Percentiles rank a stretch among this genome's conserved stretches.
Evolutionary conservation across 1,139 yeast species (phyloP).

Genomic region (Protomyces pachydermus): DNA sequence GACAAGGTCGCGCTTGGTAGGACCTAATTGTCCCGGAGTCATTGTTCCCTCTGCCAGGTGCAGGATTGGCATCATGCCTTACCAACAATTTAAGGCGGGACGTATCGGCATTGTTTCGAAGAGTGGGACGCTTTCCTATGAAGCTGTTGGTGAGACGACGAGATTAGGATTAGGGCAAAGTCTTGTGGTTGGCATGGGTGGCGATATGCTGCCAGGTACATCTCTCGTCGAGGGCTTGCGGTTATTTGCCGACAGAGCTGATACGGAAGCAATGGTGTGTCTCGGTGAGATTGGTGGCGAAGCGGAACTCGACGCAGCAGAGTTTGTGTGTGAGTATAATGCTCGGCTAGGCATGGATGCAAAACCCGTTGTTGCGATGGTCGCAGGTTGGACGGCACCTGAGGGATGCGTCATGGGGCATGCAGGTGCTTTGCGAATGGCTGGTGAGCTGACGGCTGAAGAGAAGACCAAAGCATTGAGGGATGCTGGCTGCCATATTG

Average conservation of each 20-base stretch:
- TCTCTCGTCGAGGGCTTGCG: conserved; percentile 21
- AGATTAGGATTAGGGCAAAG: conserved; percentile 18
- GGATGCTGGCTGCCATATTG: conserved; percentile 12
- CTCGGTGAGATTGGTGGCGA: conserved; percentile 24
- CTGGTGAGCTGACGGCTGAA: conserved; percentile 15
- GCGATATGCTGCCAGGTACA: conserved; percentile 23
- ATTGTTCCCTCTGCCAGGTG: conserved; percentile 6
- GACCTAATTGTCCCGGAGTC: conserved; percentile 24
- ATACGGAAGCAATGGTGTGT: conserved; percentile 9
- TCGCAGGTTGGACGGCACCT: conserved; percentile 23
- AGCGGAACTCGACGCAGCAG: conserved; percentile 22
- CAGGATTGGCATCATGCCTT: conserved; percentile 24
- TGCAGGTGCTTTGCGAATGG: conserved; percentile 18
- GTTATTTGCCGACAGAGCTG: conserved; percentile 1
- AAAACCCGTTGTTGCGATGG: conserved; percentile 16
- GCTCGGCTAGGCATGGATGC: background rate
- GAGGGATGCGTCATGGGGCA: conserved; percentile 19
- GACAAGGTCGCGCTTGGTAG: conserved; percentile 1
- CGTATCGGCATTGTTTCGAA: conserved; percentile 21
- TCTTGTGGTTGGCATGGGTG: conserved; percentile 21
- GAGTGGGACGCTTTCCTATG: conserved; percentile 16
- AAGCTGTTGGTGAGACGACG: conserved; percentile 19
- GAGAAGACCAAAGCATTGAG: conserved; percentile 6
- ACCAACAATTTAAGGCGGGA: conserved; percentile 13
- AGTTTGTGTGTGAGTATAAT: background rate